These are phyloP conservation scores for Clonostachys byssicola DNA, from an alignment of 2,329 filamentous ascomycete species.

Conservation along the genomic window DNA sequence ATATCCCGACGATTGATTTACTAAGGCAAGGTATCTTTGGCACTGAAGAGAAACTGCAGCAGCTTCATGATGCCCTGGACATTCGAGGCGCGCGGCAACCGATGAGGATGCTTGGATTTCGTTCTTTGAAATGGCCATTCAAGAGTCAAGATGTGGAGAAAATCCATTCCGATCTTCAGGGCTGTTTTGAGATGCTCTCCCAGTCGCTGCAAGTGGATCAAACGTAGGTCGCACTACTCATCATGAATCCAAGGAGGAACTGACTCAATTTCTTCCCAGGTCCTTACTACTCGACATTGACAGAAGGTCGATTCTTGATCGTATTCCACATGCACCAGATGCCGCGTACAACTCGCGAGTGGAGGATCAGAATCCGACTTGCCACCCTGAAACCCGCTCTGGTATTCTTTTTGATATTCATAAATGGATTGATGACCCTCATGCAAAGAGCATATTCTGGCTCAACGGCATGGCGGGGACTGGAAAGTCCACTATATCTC, in stretches of 20 bases:
- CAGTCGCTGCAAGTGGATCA: neutral
- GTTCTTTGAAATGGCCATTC: neutral
- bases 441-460: neutral
- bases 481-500: conserved; percentile 1
- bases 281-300: neutral
- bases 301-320: neutral
- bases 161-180: neutral
- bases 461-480: conserved; percentile 1
- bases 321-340: neutral
- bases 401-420: neutral
- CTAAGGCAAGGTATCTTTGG: neutral
- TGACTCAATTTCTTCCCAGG: no score
- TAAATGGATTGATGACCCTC: neutral
- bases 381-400: neutral
- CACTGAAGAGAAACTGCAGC: neutral
- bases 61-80: neutral
- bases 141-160: neutral
- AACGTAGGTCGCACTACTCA: neutral
- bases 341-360: neutral
- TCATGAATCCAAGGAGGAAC: no score
- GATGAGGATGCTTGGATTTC: neutral
- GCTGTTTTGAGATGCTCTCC: neutral
- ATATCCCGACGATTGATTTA: neutral
- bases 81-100: neutral
- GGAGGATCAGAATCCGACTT: neutral